Evolutionary conservation across 148 eudicot genomes (phyloP), one percentile per base, ranked within the genome.

Genomic region (Rhododendron williamsianum): DNA sequence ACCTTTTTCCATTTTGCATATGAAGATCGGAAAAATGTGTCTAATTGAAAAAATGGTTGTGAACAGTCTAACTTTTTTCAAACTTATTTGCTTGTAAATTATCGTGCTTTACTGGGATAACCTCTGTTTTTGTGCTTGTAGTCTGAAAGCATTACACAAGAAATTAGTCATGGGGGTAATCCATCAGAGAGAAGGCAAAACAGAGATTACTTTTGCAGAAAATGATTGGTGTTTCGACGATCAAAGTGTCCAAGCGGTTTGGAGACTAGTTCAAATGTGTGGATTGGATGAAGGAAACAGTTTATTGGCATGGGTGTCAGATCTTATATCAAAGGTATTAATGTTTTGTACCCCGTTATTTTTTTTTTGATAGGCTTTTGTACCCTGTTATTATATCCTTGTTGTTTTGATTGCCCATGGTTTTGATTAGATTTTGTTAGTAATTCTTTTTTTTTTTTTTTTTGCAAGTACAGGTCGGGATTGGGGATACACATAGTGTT

Each of bases 401-500:
- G 48, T 74, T 19, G 25, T 84, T 56, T 25, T 83, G 3, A 21
- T 58, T 72, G 49, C 49, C 19, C 25, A 49, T 86, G n/a, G 58
- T 56, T 71, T 6, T 76, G 54, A 71, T 9, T 81, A 80, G 63
- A 76, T 45, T 81, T 49, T 78, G 52, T 27, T 69, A 36, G 58
- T 1, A 58, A 35, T 65, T 38, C 30, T 30, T 46, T 30, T 2
- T 36, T 36, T n/a, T 36, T n/a, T 10, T 19, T 86, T 85, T 54
- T 2, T 82, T 88, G n/a, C 89, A 80, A 65, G 85, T 90, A 82
- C 30, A 30, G 30, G 30, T 30, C 30, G 98, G 98, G 84, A 91
- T 95, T 89, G 98, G 98, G 69, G 99, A 97, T 92, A 98, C 99
- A 48, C 94, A 95, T 85, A 86, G 98, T 73, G 98, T 94, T 87